phyloP scores from a whole-genome alignment of 2,329 filamentous ascomycete species.

The Fusarium mundagurra region DNA sequence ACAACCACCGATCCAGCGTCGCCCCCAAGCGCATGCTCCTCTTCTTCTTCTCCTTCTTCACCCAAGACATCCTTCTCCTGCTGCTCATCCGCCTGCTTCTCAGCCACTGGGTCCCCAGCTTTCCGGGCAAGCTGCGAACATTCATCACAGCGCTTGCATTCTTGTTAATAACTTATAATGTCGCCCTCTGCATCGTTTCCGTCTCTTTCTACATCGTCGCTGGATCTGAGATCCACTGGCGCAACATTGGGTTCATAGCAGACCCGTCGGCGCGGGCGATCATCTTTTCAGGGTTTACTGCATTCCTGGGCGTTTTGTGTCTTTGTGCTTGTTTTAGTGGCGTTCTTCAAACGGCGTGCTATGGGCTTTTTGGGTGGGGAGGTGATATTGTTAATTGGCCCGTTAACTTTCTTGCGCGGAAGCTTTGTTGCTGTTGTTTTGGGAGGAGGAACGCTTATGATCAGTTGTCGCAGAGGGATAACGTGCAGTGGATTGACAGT shows the following conservation, averaged over 20 bases:
- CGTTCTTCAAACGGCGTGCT: conserved; percentile 43
- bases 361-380: conserved; percentile 41
- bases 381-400: conserved; percentile 46
- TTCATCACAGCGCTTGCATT: conserved; percentile 25
- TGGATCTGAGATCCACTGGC: conserved; percentile 50
- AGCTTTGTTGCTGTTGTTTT: background rate
- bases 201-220: conserved; percentile 48
- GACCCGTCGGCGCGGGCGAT: conserved; percentile 47
- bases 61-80: conserved; percentile 47
- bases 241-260: conserved; percentile 47
- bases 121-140: conserved; percentile 18
- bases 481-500: background rate
- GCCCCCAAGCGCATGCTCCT: conserved; percentile 42
- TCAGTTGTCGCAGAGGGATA: conserved; percentile 17
- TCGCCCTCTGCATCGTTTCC: conserved; percentile 38
- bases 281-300: conserved; percentile 47
- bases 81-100: conserved; percentile 47
- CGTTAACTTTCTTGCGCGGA: conserved; percentile 18
- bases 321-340: conserved; percentile 34
- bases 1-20: conserved; percentile 46
- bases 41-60: conserved; percentile 50
- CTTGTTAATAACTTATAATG: conserved; percentile 34
- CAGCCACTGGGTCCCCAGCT: conserved; percentile 38
- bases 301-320: conserved; percentile 36
- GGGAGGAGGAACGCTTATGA: conserved; percentile 9